Percentiles rank a stretch among this genome's conserved stretches.
Conservation (phyloP, 2,329 filamentous ascomycete genomes). For the Erysiphe pulchra region DNA sequence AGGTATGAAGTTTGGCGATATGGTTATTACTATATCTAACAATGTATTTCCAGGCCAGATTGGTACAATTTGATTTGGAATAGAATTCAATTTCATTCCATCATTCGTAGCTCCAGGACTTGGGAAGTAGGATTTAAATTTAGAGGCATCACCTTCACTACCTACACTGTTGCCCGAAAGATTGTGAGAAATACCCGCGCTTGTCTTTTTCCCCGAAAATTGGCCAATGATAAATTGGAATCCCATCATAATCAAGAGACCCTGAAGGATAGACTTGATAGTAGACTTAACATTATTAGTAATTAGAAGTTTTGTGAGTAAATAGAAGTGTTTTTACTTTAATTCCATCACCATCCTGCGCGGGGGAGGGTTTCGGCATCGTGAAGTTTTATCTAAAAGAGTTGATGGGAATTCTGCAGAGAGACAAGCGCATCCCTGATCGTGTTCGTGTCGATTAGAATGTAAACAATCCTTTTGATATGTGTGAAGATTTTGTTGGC, state of each 20-base stretch:
- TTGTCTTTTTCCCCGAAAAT: conserved; percentile 22
- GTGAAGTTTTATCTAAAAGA: conserved; percentile 3
- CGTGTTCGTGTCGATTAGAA: no score
- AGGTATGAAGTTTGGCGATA: conserved; percentile 49
- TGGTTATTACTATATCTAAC: conserved; percentile 63
- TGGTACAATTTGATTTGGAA: conserved; percentile 52
- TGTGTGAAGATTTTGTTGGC: no score
- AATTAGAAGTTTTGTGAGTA: neutral
- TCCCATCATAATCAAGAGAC: conserved; percentile 27
- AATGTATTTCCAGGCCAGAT: conserved; percentile 64
- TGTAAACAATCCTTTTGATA: no score
- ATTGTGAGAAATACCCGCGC: conserved; percentile 17
- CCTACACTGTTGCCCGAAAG: conserved; percentile 24
- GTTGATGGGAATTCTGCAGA: no score
- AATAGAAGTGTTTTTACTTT: conserved; percentile 8
- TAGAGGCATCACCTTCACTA: conserved; percentile 25
- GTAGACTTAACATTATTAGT: conserved; percentile 7
- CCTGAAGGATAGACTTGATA: conserved; percentile 20
- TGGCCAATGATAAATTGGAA: conserved; percentile 32
- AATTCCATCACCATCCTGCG: conserved; percentile 10
- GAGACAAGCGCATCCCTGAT: no score
- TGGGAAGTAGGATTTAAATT: conserved; percentile 37
- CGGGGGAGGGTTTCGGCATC: conserved; percentile 9
- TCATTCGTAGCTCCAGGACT: conserved; percentile 33
- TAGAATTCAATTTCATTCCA: conserved; percentile 32